Evolutionary conservation across 1,139 yeast genomes (phyloP).

Genomic region (Candida tropicalis): DNA sequence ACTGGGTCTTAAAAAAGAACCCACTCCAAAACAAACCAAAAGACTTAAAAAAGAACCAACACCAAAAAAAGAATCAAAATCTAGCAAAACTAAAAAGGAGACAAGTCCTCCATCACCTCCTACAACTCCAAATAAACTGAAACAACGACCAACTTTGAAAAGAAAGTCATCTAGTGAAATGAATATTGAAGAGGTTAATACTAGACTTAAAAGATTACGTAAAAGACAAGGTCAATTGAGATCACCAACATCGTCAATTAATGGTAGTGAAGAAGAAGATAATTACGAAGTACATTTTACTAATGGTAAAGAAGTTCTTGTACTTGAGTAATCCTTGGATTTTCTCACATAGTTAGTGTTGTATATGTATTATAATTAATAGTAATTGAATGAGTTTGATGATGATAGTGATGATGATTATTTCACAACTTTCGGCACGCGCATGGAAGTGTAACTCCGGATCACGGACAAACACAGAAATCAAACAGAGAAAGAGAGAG

Average conservation of each 20-base stretch:
- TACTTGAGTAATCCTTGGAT: neutral
- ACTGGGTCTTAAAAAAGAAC: conserved; percentile 1
- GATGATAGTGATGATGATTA: too few species aligned
- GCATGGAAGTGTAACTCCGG: too few species aligned
- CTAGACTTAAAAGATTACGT: conserved; percentile 19
- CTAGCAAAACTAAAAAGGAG: neutral
- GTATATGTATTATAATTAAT: neutral
- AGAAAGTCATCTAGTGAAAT: conserved; percentile 17
- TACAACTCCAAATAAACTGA: conserved; percentile 21
- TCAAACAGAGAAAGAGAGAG: too few species aligned
- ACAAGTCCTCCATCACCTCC: conserved; percentile 24
- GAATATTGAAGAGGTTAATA: neutral
- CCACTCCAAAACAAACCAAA: conserved; percentile 14
- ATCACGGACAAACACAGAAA: too few species aligned
- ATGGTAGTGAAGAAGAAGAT: conserved; percentile 10
- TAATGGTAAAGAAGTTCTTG: conserved; percentile 4
- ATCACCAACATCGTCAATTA: conserved; percentile 4
- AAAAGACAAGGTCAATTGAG: conserved; percentile 26
- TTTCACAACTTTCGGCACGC: too few species aligned
- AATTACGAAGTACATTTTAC: neutral
- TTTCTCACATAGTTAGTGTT: neutral
- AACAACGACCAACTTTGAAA: conserved; percentile 21
- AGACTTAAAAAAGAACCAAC: conserved; percentile 12
- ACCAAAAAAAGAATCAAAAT: conserved; percentile 8
- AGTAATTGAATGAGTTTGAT: neutral